Evolutionary conservation across 129 eudicot species (phyloP).

Genomic region (Chrysanthemum lavandulifolium): DNA sequence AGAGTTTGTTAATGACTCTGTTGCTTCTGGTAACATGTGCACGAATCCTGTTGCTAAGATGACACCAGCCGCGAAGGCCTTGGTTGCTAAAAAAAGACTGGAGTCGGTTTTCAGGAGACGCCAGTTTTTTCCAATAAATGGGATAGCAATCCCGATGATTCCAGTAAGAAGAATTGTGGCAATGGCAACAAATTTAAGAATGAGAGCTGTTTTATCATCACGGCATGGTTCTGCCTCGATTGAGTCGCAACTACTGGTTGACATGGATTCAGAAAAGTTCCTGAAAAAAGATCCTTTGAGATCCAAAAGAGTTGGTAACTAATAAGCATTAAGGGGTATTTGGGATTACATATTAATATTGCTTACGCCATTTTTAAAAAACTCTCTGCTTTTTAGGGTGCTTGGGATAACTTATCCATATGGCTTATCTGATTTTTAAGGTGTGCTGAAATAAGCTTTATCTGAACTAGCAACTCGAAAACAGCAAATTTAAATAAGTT

Average conservation of each 20-base stretch:
- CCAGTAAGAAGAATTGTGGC: constrained; percentile 62
- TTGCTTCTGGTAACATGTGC: constrained; percentile 88
- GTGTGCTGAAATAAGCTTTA: too few relatives aligned
- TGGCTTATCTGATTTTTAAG: too few relatives aligned
- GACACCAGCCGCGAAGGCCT: constrained; percentile 93
- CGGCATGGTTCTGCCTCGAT: constrained; percentile 49
- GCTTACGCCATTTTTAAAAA: too few relatives aligned
- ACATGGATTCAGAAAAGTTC: constrained; percentile 54
- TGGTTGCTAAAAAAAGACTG: constrained; percentile 61
- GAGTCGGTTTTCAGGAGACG: constrained; percentile 64
- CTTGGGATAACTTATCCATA: too few relatives aligned
- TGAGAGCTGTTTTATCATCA: constrained; percentile 49
- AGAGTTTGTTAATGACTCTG: constrained; percentile 47
- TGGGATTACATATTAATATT: too few relatives aligned
- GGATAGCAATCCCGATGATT: constrained; percentile 64
- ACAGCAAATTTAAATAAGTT: too few relatives aligned
- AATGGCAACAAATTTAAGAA: constrained; percentile 58
- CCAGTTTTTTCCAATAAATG: constrained; percentile 63
- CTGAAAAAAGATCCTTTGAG: constrained; percentile 39
- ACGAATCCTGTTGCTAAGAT: constrained; percentile 90
- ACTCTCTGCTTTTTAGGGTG: too few relatives aligned
- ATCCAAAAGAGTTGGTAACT: constrained; percentile 4
- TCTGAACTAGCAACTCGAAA: too few relatives aligned
- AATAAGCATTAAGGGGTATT: too few relatives aligned
- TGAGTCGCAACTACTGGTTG: constrained; percentile 40